phyloP scores from a whole-genome alignment of 2,329 filamentous ascomycete species.

The Trichoderma polysporum region DNA sequence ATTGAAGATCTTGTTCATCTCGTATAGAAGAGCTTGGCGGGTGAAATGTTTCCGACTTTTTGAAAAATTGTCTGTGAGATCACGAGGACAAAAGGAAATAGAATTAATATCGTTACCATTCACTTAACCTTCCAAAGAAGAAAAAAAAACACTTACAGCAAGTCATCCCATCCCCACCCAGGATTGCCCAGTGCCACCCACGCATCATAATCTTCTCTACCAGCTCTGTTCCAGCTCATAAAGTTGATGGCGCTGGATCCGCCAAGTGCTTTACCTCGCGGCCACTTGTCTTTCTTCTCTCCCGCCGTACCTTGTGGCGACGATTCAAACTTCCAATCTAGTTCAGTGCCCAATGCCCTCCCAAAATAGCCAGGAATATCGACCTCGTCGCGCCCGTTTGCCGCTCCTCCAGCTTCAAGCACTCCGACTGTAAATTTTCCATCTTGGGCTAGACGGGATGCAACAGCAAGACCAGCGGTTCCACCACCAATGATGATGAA shows the following conservation, averaged over 20 bases:
- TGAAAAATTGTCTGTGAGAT: conserved; percentile 47
- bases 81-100: background rate
- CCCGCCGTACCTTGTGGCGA: conserved; percentile 38
- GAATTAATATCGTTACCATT: background rate
- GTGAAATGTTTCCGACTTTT: conserved; percentile 50
- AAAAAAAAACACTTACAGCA: conserved; percentile 31
- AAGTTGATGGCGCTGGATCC: conserved; percentile 62
- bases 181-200: conserved; percentile 58
- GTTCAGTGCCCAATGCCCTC: conserved; percentile 35
- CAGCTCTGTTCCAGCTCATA: conserved; percentile 53
- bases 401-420: conserved; percentile 36
- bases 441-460: conserved; percentile 46
- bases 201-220: conserved; percentile 50
- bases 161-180: conserved; percentile 56
- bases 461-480: conserved; percentile 53
- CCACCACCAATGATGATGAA: conserved; percentile 53
- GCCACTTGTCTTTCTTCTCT: conserved; percentile 42
- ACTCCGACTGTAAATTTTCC: conserved; percentile 32
- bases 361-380: conserved; percentile 41
- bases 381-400: conserved; percentile 34
- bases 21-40: conserved; percentile 36
- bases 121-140: background rate
- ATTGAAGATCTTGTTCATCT: conserved; percentile 38
- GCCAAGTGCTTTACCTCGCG: conserved; percentile 54
- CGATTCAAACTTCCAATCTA: conserved; percentile 46